Base-by-base conservation (phyloP, 345 rosid genomes). In the Syzygium jambos region DNA sequence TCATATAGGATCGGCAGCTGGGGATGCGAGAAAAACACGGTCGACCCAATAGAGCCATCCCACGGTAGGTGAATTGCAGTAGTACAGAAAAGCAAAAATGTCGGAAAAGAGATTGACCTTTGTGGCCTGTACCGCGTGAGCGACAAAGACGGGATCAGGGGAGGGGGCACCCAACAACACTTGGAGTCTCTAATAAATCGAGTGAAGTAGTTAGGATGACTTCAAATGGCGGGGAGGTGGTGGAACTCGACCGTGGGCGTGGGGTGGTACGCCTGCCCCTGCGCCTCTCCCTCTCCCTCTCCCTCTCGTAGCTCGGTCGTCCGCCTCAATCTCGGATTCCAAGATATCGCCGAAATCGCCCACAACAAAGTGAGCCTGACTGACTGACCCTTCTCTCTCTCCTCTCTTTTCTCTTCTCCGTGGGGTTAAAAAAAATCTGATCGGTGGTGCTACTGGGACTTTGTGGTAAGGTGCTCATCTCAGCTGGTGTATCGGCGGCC, bases 401-500 rank as follows among this genome's bases (percentile, higher is more conserved):
- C 38, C 43, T 56, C 27, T 30, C 10, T 29, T 15, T 34, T 9
- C 29, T 46, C 38, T 23, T 51, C 1, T 4, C 22, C 46, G 54
- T 34, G 38, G 38, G 38, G 38, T 34, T n/a, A n/a, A 34, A 34
- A 34, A 34, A 34, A 34, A 2, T 34, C 29, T 41, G 51, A n/a
- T 51, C 5, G 38, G 38, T 3, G 34, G 41, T 23, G 25, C 51
- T 59, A 30, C 65, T 65, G 59, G 43, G 53, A 73, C 80, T 73
- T 73, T 29, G 52, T 52, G 25, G 86, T 89, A 96, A 96, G 98
- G 98, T 96, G 13, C 88, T 97, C 84, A 90, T 97, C 88, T 94
- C 98, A 56, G 98, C 98, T 57, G 95, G 92, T 34, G 88, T 89
- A 54, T 94, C 99, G 10, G 95, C 95, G 25, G 97, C 95, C 63